These are phyloP conservation scores for Camptophora hylomeconis DNA, from an alignment of 2,329 filamentous ascomycete species.

Conservation along the genomic window DNA sequence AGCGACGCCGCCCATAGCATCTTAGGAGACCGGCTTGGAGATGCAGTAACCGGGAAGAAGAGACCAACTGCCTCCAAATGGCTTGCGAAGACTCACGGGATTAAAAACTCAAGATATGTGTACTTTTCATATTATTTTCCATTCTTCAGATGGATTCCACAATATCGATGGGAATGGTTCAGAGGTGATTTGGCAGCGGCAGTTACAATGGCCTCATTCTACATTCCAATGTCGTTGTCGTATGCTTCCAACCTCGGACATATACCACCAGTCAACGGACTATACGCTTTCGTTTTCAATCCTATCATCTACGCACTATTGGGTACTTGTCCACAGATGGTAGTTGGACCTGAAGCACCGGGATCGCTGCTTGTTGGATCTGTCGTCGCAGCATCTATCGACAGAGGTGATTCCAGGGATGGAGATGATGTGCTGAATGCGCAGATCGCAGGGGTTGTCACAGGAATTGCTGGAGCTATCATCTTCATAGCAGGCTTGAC, in stretches of 20 bases:
- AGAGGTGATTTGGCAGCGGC: conserved; percentile 79
- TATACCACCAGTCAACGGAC: conserved; percentile 80
- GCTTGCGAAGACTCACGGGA: conserved; percentile 58
- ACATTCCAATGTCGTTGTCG: conserved; percentile 92
- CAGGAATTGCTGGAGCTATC: conserved; percentile 74
- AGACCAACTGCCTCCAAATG: conserved; percentile 56
- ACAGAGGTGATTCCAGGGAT: conserved; percentile 49
- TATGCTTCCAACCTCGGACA: conserved; percentile 86
- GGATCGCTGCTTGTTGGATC: conserved; percentile 82
- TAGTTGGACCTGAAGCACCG: conserved; percentile 88
- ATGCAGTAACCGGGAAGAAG: conserved; percentile 27
- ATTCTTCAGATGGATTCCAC: conserved; percentile 75
- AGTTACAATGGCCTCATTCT: conserved; percentile 95
- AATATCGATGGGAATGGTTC: conserved; percentile 72
- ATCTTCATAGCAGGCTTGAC: conserved; percentile 79
- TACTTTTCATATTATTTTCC: conserved; percentile 91
- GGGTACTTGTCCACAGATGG: conserved; percentile 83
- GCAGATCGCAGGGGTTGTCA: conserved; percentile 73
- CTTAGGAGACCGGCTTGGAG: conserved; percentile 30
- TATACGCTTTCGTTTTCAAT: conserved; percentile 89
- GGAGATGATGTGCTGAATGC: conserved; percentile 62
- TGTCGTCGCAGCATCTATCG: conserved; percentile 67
- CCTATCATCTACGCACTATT: conserved; percentile 83
- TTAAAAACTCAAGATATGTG: conserved; percentile 63
- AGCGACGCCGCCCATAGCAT: conserved; percentile 22